Evolutionary conservation across 108 stramenopile genomes (phyloP).

Genomic region (Skeletonema grethae): DNA sequence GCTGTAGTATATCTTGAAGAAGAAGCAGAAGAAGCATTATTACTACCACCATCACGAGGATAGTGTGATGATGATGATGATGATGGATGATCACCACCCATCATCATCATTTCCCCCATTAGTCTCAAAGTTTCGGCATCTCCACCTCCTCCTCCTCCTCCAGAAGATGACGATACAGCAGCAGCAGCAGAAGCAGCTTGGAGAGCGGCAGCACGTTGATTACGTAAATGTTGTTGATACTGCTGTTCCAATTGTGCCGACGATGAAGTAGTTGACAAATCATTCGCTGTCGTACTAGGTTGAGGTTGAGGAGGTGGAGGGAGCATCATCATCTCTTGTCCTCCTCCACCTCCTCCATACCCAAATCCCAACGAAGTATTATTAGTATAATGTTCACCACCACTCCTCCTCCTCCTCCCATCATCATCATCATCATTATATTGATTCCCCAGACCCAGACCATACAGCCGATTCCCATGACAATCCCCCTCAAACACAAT

Average conservation of each 20-base stretch:
- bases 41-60: not conserved
- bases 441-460: too few relatives aligned
- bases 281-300: too few relatives aligned
- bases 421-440: too few relatives aligned
- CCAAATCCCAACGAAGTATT: too few relatives aligned
- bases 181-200: not conserved
- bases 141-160: not conserved
- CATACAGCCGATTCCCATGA: too few relatives aligned
- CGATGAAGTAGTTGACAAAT: not conserved
- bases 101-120: not conserved
- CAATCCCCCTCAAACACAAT: not conserved
- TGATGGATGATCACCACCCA: not conserved
- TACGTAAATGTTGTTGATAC: slow-evolving; percentile 5
- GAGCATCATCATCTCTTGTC: not conserved
- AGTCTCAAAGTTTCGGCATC: not conserved
- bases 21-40: not conserved
- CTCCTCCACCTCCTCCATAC: too few relatives aligned
- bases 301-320: too few relatives aligned
- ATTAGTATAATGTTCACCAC: too few relatives aligned
- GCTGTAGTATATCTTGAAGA: not conserved
- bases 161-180: not conserved
- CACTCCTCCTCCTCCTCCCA: too few relatives aligned
- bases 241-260: not conserved
- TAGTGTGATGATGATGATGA: too few relatives aligned
- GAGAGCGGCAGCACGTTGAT: not conserved